Conservation (phyloP, 225 moss, liverwort and hornwort species). For the Pseudisothecium myosuroides region DNA sequence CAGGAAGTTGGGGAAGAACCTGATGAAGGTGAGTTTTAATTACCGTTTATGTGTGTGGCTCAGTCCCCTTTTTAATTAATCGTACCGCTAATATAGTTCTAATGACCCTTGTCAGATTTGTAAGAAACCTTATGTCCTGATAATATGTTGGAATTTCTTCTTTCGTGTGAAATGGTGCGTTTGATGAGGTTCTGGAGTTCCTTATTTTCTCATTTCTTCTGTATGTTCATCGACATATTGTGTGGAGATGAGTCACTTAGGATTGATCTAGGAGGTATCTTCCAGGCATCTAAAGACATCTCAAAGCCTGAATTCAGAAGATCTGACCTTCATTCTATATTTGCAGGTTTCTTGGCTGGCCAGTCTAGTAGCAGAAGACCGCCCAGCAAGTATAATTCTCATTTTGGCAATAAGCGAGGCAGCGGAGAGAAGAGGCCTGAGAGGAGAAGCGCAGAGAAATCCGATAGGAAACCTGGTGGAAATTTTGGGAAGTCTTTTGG, state of each 20-base stretch:
- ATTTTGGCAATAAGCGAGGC: slow-evolving; percentile 7
- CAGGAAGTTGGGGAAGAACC: slow-evolving; percentile 61
- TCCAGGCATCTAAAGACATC: too few species aligned
- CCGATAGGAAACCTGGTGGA: slow-evolving; percentile 26
- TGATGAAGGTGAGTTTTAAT: slow-evolving; percentile 37
- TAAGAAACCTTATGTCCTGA: neutral
- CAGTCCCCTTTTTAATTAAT: neutral
- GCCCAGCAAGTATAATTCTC: slow-evolving; percentile 7
- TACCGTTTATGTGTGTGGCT: neutral
- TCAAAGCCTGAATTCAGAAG: neutral
- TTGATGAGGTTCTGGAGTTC: neutral
- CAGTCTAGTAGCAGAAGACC: slow-evolving; percentile 17
- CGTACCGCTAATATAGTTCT: neutral
- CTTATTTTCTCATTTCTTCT: neutral
- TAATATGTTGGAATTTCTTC: neutral
- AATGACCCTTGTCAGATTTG: neutral
- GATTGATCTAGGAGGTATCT: neutral
- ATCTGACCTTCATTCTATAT: neutral
- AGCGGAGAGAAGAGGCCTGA: neutral
- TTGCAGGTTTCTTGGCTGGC: slow-evolving; percentile 44
- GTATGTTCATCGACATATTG: neutral
- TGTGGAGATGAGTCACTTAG: neutral
- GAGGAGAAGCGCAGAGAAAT: slow-evolving; percentile 11
- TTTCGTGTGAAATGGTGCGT: neutral
- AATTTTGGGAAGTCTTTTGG: slow-evolving; percentile 28